A percentile compares a stretch with the other conserved stretches of the same genome.
Conservation (phyloP, 2,329 filamentous ascomycete genomes). For the Drechslerella coelobrocha region DNA sequence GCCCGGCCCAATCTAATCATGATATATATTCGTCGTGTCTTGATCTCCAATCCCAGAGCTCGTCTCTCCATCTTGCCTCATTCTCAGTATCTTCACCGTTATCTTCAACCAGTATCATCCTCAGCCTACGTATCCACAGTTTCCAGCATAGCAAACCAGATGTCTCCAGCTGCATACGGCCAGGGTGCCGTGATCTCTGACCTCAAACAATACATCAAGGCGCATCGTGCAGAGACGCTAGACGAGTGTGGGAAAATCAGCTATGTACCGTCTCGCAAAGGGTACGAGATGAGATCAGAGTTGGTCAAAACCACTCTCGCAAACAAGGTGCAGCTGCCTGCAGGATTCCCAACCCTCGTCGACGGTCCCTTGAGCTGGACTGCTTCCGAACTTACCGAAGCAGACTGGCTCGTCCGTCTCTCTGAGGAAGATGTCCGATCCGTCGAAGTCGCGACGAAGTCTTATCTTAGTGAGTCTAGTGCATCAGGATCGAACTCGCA, state of each 20-base stretch:
- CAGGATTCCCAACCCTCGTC: constrained; percentile 23
- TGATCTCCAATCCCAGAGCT: background rate
- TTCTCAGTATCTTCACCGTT: background rate
- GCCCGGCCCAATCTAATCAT: background rate
- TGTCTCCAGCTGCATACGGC: constrained; percentile 46
- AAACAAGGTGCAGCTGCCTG: constrained; percentile 13
- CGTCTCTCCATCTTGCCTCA: background rate
- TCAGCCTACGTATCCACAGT: background rate
- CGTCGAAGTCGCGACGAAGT: constrained; percentile 35
- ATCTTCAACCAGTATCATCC: background rate
- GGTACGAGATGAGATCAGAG: constrained; percentile 22
- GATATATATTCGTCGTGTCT: constrained; percentile 2
- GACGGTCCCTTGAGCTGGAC: constrained; percentile 31
- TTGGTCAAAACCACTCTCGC: constrained; percentile 24
- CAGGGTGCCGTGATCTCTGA: constrained; percentile 32
- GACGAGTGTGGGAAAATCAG: constrained; percentile 29
- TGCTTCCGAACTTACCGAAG: constrained; percentile 27
- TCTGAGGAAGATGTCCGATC: constrained; percentile 27
- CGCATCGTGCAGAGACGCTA: constrained; percentile 5
- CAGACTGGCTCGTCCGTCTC: constrained; percentile 37
- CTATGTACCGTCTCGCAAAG: constrained; percentile 37
- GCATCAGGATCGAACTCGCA: background rate
- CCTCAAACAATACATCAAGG: constrained; percentile 24
- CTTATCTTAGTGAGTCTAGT: constrained; percentile 43
- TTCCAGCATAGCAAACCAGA: constrained; percentile 8